A percentile compares a stretch with the other conserved stretches of the same genome.
Evolutionary conservation across 2,329 filamentous ascomycete genomes (phyloP).

Genomic region (Diaporthe amygdali): DNA sequence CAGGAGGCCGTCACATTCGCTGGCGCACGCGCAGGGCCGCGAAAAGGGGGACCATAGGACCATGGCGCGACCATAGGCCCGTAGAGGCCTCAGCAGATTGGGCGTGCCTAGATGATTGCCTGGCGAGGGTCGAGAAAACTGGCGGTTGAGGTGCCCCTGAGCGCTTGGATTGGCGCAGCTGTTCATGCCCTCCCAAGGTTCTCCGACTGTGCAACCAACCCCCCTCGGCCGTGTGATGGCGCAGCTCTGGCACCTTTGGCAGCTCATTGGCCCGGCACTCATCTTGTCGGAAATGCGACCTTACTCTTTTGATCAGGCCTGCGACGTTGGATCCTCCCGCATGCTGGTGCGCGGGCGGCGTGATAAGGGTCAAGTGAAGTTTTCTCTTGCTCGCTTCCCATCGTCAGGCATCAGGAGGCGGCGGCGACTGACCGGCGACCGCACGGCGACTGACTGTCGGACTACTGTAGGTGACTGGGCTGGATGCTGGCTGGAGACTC

Average conservation of each 20-base stretch:
- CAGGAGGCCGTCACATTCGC: constrained; percentile 8
- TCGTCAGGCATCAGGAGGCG: constrained; percentile 1
- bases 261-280: constrained; percentile 16
- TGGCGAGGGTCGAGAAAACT: not conserved
- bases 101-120: constrained; percentile 4
- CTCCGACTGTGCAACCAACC: not conserved
- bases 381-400: not conserved
- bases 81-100: not conserved
- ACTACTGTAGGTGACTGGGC: not conserved
- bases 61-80: no score
- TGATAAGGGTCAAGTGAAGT: not conserved
- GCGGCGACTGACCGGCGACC: not conserved
- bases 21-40: constrained; percentile 1
- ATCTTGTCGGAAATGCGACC: not conserved
- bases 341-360: not conserved
- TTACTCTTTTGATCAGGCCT: constrained; percentile 8
- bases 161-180: not conserved
- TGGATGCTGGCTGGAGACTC: not conserved
- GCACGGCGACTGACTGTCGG: not conserved
- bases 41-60: not conserved
- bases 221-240: constrained; percentile 12
- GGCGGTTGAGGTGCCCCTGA: not conserved
- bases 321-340: constrained; percentile 1
- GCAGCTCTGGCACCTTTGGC: not conserved
- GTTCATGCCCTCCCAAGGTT: not conserved